Evolutionary conservation across 768 basidiomycete genomes (phyloP).

Genomic region (Leccinum subgranulosum): DNA sequence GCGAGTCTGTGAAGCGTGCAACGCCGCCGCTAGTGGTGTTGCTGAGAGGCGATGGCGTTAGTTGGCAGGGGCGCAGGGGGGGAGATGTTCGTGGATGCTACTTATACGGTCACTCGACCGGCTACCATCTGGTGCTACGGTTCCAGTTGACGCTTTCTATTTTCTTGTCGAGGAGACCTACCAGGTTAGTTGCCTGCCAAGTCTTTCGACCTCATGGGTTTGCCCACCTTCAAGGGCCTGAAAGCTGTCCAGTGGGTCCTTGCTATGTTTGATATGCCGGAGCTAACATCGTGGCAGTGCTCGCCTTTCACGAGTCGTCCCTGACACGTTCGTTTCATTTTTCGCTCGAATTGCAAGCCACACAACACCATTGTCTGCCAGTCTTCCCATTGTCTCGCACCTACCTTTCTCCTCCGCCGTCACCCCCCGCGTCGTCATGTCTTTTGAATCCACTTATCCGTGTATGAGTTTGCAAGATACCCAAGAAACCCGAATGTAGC

Average conservation of each 20-base stretch:
- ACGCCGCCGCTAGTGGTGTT: slow-evolving; percentile 25
- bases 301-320: background rate
- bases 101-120: background rate
- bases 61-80: slow-evolving; percentile 1
- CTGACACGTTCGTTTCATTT: background rate
- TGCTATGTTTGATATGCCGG: background rate
- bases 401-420: background rate
- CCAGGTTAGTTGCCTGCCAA: background rate
- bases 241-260: background rate
- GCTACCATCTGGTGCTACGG: background rate
- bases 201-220: background rate
- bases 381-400: background rate
- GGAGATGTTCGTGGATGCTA: slow-evolving; percentile 5
- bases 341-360: background rate
- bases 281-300: background rate
- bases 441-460: slow-evolving; percentile 1
- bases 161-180: background rate
- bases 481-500: slow-evolving; percentile 15
- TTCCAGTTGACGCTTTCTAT: background rate
- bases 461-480: slow-evolving; percentile 11
- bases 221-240: background rate
- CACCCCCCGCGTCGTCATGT: background rate
- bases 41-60: slow-evolving; percentile 27
- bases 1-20: slow-evolving; percentile 33
- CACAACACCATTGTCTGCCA: background rate